These are phyloP conservation scores for Alternaria brassicae DNA, from an alignment of 2,329 filamentous ascomycete genomes.

Conservation along the genomic window DNA sequence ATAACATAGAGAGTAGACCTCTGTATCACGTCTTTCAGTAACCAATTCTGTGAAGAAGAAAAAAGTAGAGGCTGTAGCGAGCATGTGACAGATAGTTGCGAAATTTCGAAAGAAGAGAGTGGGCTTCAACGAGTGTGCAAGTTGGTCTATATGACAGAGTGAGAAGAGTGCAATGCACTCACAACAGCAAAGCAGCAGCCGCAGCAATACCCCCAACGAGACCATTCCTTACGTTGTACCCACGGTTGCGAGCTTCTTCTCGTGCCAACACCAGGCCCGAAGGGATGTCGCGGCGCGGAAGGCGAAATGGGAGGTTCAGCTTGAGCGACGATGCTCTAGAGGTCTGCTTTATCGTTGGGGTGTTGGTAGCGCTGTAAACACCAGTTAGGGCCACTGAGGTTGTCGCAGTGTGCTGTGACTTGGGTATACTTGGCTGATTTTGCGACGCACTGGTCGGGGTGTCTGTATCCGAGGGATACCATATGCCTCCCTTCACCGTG, in stretches of 20 bases:
- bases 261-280: not conserved
- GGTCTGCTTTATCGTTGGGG: not conserved
- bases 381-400: slow-evolving; percentile 2
- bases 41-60: not conserved
- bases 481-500: slow-evolving; percentile 30
- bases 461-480: slow-evolving; percentile 18
- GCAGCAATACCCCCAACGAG: slow-evolving; percentile 6
- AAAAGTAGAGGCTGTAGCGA: not conserved
- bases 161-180: slow-evolving; percentile 11
- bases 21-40: not conserved
- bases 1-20: not conserved
- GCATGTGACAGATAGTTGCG: not conserved
- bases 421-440: not conserved
- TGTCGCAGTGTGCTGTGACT: not conserved
- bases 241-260: not conserved
- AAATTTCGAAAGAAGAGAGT: not conserved
- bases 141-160: not conserved
- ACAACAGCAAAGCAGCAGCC: slow-evolving; percentile 9
- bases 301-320: not conserved
- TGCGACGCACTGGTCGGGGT: slow-evolving; percentile 1
- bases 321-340: slow-evolving; percentile 8
- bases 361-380: slow-evolving; percentile 15
- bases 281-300: not conserved
- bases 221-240: not conserved
- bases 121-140: not conserved